These are phyloP conservation scores for Daldinia loculata DNA, from an alignment of 495 filamentous ascomycete genomes.

Conservation along the genomic window DNA sequence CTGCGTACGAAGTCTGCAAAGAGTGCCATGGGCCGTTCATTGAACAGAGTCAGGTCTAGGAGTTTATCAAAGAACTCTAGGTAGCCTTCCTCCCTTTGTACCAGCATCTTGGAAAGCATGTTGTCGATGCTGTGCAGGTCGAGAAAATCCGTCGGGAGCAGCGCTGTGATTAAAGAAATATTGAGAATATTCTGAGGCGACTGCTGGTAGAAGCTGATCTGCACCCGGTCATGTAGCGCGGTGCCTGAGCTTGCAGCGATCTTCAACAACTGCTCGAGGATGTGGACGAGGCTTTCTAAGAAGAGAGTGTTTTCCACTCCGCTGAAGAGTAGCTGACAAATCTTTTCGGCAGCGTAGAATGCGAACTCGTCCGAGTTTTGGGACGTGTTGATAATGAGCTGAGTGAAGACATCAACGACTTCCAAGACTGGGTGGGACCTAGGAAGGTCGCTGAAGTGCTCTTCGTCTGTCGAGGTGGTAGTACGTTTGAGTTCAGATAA, in stretches of 20 bases:
- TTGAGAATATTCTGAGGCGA: constrained; percentile 82
- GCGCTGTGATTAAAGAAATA: constrained; percentile 74
- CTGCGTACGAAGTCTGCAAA: constrained; percentile 87
- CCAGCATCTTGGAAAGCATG: constrained; percentile 74
- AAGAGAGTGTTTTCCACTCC: constrained; percentile 66
- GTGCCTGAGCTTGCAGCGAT: constrained; percentile 71
- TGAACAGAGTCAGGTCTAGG: constrained; percentile 78
- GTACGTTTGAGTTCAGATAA: constrained; percentile 74
- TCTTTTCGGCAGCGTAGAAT: constrained; percentile 70
- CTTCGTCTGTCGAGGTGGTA: constrained; percentile 70
- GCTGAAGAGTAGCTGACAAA: constrained; percentile 73
- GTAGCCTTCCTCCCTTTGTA: constrained; percentile 70
- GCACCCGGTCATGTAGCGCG: constrained; percentile 73
- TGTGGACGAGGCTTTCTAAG: constrained; percentile 81
- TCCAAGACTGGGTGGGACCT: constrained; percentile 70
- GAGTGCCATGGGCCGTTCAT: constrained; percentile 75
- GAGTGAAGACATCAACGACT: constrained; percentile 64
- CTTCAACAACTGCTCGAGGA: constrained; percentile 82
- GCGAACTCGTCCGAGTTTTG: constrained; percentile 73
- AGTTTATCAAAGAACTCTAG: constrained; percentile 79
- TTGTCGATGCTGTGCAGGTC: constrained; percentile 84
- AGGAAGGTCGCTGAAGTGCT: constrained; percentile 74
- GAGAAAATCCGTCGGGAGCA: constrained; percentile 75
- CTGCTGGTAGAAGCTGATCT: constrained; percentile 69
- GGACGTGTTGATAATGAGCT: constrained; percentile 62